Percentiles rank a stretch among this genome's conserved stretches.
phyloP scores from a whole-genome alignment of 805 yeast species.

The Lipomyces spencermartinsiae region DNA sequence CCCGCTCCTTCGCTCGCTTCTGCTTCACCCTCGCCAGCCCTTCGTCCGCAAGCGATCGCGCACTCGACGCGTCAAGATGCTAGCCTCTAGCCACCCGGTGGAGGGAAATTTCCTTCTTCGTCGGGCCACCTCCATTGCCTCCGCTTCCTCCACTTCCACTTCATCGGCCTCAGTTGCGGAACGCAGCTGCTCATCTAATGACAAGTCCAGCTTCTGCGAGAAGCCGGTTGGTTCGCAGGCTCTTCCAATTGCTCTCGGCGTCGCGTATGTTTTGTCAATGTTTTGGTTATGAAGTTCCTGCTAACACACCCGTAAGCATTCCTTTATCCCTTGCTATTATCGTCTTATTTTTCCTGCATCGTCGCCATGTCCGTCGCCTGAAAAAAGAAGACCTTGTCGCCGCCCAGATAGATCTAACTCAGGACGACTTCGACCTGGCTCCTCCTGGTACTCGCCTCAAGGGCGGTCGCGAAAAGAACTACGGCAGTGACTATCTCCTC shows the following conservation, averaged over 20 bases:
- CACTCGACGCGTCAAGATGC: background rate
- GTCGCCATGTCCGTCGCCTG: constrained; percentile 44
- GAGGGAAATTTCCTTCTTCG: background rate
- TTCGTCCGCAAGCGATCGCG: background rate
- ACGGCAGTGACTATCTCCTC: constrained; percentile 17
- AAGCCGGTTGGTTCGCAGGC: constrained; percentile 26
- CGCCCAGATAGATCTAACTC: constrained; percentile 47
- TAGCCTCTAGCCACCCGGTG: background rate
- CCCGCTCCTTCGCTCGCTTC: background rate
- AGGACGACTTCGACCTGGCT: constrained; percentile 42
- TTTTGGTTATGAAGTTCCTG: background rate
- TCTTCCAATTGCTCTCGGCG: constrained; percentile 35
- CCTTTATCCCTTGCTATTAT: constrained; percentile 47
- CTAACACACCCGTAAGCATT: constrained; percentile 44
- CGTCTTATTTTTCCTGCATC: constrained; percentile 45
- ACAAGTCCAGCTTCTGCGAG: constrained; percentile 24
- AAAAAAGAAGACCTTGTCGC: constrained; percentile 48
- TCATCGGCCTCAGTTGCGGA: constrained; percentile 11
- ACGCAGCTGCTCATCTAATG: constrained; percentile 14
- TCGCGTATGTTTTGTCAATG: constrained; percentile 27
- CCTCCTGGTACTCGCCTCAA: constrained; percentile 13
- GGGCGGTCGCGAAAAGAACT: constrained; percentile 11
- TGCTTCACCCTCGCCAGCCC: background rate
- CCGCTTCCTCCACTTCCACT: constrained; percentile 17
- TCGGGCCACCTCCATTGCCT: constrained; percentile 2